Evolutionary conservation across 2,329 filamentous ascomycete genomes (phyloP).

Genomic region (Aspergillus unguis): DNA sequence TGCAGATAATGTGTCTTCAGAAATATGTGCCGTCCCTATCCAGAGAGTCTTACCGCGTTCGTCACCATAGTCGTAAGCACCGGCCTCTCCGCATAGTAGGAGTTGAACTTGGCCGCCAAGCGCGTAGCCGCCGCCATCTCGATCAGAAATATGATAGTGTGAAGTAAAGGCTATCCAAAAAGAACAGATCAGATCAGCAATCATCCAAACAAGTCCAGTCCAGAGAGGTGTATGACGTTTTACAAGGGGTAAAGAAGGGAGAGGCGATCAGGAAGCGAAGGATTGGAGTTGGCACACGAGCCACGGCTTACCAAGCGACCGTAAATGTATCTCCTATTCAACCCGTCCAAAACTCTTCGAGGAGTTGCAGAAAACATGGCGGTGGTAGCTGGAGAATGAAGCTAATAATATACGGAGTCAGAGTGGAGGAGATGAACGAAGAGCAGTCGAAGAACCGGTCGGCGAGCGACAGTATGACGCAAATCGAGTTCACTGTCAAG

Average conservation of each 20-base stretch:
- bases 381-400: conserved; percentile 15
- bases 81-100: conserved; percentile 90
- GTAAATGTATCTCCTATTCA: conserved; percentile 49
- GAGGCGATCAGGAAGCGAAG: not conserved
- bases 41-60: conserved; percentile 68
- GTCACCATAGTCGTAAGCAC: conserved; percentile 99
- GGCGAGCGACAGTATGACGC: conserved; percentile 40
- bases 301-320: conserved; percentile 40
- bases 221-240: not conserved
- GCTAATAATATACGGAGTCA: conserved; percentile 14
- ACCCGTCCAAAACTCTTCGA: conserved; percentile 41
- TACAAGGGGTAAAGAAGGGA: not conserved
- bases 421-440: conserved; percentile 20
- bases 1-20: not conserved
- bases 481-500: conserved; percentile 23
- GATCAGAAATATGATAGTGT: conserved; percentile 78
- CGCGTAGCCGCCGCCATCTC: conserved; percentile 84
- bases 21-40: not conserved
- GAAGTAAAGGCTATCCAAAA: conserved; percentile 70
- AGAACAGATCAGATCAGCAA: conserved; percentile 8
- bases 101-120: conserved; percentile 82
- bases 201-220: no score
- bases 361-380: conserved; percentile 42
- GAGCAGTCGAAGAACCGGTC: conserved; percentile 24
- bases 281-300: not conserved